Evolutionary conservation across 805 yeast genomes (phyloP).

Genomic region (Novakomyces olei): DNA sequence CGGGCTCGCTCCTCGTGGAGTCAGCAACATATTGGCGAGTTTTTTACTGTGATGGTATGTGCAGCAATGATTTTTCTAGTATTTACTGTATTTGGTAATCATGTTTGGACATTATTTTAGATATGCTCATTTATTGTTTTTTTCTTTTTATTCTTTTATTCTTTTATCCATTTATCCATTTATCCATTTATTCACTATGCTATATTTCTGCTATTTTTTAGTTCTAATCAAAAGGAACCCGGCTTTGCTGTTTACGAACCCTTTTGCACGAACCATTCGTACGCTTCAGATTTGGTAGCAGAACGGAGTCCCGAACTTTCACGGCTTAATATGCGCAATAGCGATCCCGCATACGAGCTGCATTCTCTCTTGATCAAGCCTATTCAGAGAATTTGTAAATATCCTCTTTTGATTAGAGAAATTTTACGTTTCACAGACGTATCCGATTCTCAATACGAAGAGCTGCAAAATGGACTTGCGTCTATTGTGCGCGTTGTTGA

Average conservation of each 20-base stretch:
- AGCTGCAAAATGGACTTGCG: conserved; percentile 44
- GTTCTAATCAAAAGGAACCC: no score
- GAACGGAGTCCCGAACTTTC: no score
- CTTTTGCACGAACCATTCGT: conserved; percentile 77
- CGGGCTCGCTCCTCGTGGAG: conserved; percentile 53
- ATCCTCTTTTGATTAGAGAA: conserved; percentile 58
- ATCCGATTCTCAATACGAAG: conserved; percentile 34
- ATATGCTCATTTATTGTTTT: no score
- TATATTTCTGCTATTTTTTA: no score
- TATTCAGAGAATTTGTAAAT: conserved; percentile 86
- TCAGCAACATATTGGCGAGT: conserved; percentile 70
- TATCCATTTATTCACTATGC: no score
- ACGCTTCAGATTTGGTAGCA: conserved; percentile 59
- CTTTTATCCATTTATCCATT: no score
- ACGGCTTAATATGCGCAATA: no score
- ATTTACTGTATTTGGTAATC: no score
- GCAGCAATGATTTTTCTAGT: no score
- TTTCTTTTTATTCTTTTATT: no score
- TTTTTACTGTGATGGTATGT: conserved; percentile 68
- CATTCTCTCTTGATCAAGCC: conserved; percentile 84
- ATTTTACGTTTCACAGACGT: conserved; percentile 42
- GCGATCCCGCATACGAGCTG: conserved; percentile 71
- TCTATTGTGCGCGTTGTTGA: conserved; percentile 68
- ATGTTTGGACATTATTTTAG: no score
- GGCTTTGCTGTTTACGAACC: conserved; percentile 73